Conservation (phyloP, 768 basidiomycete genomes). For the Rhizopogon vulgaris region DNA sequence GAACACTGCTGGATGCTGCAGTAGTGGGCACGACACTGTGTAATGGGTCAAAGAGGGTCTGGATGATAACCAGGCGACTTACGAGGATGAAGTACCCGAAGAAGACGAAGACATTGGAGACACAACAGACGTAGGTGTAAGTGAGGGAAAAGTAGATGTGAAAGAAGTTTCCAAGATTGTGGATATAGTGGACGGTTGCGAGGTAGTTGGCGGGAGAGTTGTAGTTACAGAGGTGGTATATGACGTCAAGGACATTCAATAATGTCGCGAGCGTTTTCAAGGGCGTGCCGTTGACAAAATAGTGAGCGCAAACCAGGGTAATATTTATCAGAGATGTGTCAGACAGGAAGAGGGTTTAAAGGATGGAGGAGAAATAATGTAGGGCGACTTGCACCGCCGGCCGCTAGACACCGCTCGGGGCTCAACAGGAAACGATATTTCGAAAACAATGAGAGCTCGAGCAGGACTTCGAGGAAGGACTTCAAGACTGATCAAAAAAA, state of each 20-base stretch:
- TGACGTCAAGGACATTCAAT: constrained; percentile 16
- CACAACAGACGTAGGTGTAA: neutral
- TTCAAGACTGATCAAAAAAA: neutral
- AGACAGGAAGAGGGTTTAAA: constrained; percentile 2
- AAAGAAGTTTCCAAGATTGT: constrained; percentile 10
- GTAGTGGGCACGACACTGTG: constrained; percentile 11
- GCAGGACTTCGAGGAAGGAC: neutral
- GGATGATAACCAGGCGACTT: constrained; percentile 8
- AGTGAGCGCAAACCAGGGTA: neutral
- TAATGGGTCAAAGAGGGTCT: constrained; percentile 9
- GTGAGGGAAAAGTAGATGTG: constrained; percentile 6
- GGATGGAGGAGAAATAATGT: neutral
- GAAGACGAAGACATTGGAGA: constrained; percentile 9
- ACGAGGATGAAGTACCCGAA: constrained; percentile 14
- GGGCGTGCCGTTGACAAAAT: neutral
- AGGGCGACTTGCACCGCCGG: neutral
- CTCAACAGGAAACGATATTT: neutral
- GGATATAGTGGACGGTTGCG: constrained; percentile 17
- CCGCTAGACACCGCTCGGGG: neutral
- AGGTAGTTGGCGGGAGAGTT: constrained; percentile 16
- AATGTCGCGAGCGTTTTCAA: neutral
- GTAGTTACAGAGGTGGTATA: constrained; percentile 7
- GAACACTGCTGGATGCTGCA: constrained; percentile 10
- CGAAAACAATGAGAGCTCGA: neutral
- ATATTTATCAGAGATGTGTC: neutral